phyloP scores from a whole-genome alignment of 306 rosid species.

The Nissolia schottii region DNA sequence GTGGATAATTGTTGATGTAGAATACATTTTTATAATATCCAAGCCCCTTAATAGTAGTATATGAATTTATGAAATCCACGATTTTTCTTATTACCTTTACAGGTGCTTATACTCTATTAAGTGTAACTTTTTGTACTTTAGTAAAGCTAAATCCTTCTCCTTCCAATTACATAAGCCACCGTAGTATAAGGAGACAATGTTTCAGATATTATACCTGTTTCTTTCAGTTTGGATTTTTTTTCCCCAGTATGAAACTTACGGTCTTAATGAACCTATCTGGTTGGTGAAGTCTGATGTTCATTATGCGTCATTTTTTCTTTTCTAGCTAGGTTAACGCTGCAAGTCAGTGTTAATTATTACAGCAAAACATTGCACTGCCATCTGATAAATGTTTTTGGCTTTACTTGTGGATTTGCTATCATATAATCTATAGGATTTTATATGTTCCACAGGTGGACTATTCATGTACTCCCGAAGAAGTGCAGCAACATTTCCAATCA shows the following conservation, averaged over 20 bases:
- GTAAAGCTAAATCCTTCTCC: neutral
- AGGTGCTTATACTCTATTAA: neutral
- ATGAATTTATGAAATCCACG: neutral
- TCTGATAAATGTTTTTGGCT: neutral
- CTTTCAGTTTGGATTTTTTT: neutral
- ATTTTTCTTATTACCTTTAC: neutral
- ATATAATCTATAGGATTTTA: neutral
- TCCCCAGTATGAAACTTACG: neutral
- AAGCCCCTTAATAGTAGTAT: neutral
- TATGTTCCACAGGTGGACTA: constrained; percentile 63
- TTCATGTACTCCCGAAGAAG: constrained; percentile 83
- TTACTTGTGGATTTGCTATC: neutral
- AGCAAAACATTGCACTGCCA: neutral
- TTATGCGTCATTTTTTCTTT: neutral
- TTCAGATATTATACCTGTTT: neutral
- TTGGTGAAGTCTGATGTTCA: neutral
- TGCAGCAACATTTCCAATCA: constrained; percentile 84
- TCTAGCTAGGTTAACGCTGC: neutral
- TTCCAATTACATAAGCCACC: neutral
- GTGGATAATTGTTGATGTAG: neutral
- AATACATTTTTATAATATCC: neutral
- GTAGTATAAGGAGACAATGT: neutral
- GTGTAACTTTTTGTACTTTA: neutral
- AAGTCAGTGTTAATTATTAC: neutral
- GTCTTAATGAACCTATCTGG: neutral